Evolutionary conservation across 176 grass and related monocot genomes (phyloP).

Genomic region (Avena eriantha): DNA sequence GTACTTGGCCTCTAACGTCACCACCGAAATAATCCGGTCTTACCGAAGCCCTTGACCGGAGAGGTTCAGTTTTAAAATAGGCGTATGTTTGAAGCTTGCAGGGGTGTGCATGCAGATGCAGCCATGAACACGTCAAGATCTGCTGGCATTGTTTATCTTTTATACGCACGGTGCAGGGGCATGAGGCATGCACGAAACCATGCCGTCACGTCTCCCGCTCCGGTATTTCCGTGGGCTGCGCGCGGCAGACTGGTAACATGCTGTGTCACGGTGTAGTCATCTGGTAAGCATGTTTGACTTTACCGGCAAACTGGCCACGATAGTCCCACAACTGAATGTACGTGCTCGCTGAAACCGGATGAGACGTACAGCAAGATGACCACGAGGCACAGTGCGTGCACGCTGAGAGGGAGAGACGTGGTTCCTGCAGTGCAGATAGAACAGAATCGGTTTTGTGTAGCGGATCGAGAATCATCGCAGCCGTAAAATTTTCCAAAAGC

Average conservation of each 20-base stretch:
- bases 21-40: slow-evolving; percentile 44
- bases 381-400: too few species aligned
- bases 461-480: neutral
- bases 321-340: neutral
- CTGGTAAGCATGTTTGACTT: neutral
- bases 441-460: neutral
- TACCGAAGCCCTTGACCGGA: slow-evolving; percentile 32
- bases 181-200: slow-evolving; percentile 17
- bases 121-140: slow-evolving; percentile 11
- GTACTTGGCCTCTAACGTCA: slow-evolving; percentile 10
- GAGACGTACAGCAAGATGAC: too few species aligned
- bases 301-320: neutral
- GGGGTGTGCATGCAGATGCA: neutral
- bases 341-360: too few species aligned
- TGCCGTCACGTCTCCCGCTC: slow-evolving; percentile 4
- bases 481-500: neutral
- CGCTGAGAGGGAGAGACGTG: too few species aligned
- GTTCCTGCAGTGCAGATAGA: too few species aligned
- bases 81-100: slow-evolving; percentile 3
- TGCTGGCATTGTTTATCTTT: neutral
- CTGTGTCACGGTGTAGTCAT: too few species aligned
- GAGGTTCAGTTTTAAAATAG: neutral
- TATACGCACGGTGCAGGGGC: neutral
- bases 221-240: neutral
- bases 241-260: neutral